These are phyloP conservation scores for Pycnococcus provasolii DNA, from an alignment of 139 green algal species.

Conservation along the genomic window DNA sequence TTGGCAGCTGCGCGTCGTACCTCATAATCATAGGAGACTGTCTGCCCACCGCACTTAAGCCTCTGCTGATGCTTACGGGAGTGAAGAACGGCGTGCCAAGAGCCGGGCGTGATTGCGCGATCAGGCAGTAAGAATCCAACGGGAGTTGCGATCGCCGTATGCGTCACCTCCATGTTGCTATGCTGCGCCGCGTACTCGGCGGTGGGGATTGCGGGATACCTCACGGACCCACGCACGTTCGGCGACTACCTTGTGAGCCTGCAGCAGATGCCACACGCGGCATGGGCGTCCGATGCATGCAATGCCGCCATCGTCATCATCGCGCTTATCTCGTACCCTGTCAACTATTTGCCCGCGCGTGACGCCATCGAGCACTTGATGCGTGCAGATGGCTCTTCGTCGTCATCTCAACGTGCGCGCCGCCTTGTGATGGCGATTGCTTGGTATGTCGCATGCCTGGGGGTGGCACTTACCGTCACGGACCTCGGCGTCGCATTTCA, in stretches of 20 bases:
- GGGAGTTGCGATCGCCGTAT: no score
- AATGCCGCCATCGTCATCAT: not conserved
- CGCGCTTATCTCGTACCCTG: not conserved
- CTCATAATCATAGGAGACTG: not conserved
- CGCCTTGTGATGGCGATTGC: not conserved
- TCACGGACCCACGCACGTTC: no score
- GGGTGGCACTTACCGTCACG: not conserved
- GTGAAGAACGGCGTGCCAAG: no score
- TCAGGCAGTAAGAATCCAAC: no score
- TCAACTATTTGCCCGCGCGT: constrained; percentile 1
- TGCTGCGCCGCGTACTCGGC: no score
- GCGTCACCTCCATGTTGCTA: no score
- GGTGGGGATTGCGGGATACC: no score
- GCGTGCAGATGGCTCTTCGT: not conserved
- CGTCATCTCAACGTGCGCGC: not conserved
- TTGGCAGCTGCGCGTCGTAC: constrained; percentile 11
- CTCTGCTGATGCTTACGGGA: no score
- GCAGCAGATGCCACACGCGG: no score
- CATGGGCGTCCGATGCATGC: no score
- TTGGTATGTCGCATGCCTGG: not conserved
- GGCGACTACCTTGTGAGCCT: no score
- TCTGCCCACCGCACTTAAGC: not conserved
- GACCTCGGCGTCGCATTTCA: constrained; percentile 9
- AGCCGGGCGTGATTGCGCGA: no score
- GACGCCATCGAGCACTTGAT: constrained; percentile 1